A percentile compares a stretch with the other conserved stretches of the same genome.
phyloP scores from a whole-genome alignment of 164 flowering plant species.

The Warburgia ugandensis region DNA sequence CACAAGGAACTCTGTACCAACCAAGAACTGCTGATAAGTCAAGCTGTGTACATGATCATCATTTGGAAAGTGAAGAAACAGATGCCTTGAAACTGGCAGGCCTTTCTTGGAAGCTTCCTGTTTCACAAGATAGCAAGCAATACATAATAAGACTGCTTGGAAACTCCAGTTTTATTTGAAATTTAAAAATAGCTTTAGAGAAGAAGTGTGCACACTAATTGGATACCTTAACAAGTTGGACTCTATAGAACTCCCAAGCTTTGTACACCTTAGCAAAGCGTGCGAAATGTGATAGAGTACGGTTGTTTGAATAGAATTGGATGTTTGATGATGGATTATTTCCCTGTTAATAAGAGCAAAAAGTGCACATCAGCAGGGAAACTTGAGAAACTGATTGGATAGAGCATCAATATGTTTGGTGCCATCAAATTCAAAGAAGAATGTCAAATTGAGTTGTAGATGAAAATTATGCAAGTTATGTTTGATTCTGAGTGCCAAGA shows the following conservation, averaged over 20 bases:
- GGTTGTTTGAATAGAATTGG: conserved; percentile 70
- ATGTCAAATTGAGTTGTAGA: no score
- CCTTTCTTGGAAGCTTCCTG: conserved; percentile 76
- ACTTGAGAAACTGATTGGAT: no score
- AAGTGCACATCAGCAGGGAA: not conserved
- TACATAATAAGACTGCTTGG: no score
- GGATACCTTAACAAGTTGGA: conserved; percentile 66
- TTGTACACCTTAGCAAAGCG: conserved; percentile 74
- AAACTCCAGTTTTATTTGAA: no score
- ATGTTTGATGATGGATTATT: conserved; percentile 67
- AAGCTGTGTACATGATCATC: conserved; percentile 52
- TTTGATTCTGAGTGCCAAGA: no score
- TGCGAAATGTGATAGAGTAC: conserved; percentile 65
- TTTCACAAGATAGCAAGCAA: no score
- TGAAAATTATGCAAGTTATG: no score
- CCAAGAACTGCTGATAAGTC: conserved; percentile 68
- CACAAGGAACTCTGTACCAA: conserved; percentile 74
- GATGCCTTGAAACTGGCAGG: conserved; percentile 68
- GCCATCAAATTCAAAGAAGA: no score
- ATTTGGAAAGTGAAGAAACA: conserved; percentile 69
- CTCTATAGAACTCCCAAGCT: conserved; percentile 81
- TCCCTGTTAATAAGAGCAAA: conserved; percentile 40
- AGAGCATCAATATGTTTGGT: no score
- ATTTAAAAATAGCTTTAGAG: no score
- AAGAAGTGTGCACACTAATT: no score